Base-by-base conservation (phyloP, 495 filamentous ascomycete species). In the Evernia prunastri region DNA sequence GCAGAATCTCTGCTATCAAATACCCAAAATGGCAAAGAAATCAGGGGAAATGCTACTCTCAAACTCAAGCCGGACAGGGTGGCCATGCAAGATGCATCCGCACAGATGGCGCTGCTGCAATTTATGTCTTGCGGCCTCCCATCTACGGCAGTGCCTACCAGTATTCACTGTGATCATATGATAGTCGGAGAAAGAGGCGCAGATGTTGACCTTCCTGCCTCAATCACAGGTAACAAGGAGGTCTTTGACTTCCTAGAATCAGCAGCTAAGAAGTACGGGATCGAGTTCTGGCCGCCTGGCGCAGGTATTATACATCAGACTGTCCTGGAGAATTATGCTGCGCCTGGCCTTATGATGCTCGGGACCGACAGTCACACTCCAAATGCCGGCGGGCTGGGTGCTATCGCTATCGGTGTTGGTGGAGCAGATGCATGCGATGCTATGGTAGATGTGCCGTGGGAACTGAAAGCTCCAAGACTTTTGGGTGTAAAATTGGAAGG, bases 281-380 rank as follows among this genome's bases (percentile, higher is more conserved):
- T 98, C 68, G 93, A 97, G 73, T 98, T 98, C 75, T 98, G 94
- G 94, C 90, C 94, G 3, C 94, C 94, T 0, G 95, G 95, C 59
- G 94, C 94, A n/a, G 94, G 94, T 65, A 98, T 98, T 65, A 98
- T 98, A 67, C 94, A 98, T 78, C 94, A 98, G 82, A 95, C 89
- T 64, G 94, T 98, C 51, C 79, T 98, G 69, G 94, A 98, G 80
- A 97, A 97, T 77, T 98, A 98, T 72, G 90, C 94, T n/a, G 87
- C 91, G 7, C 94, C 94, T 7, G 94, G 94, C 54, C 73, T 97
- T 70, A 97, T 98, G 94, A 96, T 97, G 92, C 83, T 98, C n/a
- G 94, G 94, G 63, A 98, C 94, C 42, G 94, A 98, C 75, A 96
- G 92, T 72, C 94, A 97, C 78, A 97, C 94, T 35, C 94, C 94